phyloP scores from a whole-genome alignment of 257 asterid species.

The Solanum virginianum region DNA sequence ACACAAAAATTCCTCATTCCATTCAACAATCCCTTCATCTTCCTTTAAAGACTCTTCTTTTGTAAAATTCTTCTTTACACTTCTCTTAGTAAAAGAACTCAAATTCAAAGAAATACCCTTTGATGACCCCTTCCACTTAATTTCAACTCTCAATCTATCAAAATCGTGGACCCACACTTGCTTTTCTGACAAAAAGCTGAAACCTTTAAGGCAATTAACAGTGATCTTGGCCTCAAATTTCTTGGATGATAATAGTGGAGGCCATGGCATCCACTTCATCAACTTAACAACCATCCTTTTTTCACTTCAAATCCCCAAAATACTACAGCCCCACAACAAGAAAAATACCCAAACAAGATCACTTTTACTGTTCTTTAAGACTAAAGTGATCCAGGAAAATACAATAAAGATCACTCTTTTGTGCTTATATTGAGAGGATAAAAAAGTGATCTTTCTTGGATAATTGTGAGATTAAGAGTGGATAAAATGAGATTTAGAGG shows the following conservation, averaged over 20 bases:
- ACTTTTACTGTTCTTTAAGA: neutral
- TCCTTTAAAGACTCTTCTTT: slow-evolving; percentile 23
- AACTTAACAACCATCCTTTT: slow-evolving; percentile 52
- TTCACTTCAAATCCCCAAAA: neutral
- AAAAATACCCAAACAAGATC: neutral
- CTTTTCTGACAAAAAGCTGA: neutral
- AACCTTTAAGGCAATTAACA: slow-evolving; percentile 25
- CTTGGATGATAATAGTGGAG: slow-evolving; percentile 32
- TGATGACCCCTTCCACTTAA: slow-evolving; percentile 60
- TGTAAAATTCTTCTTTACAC: slow-evolving; percentile 42
- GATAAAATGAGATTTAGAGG: neutral
- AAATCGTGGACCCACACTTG: slow-evolving; percentile 5
- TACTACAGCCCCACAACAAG: neutral
- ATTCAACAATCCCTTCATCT: slow-evolving; percentile 22
- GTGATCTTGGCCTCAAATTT: slow-evolving; percentile 44
- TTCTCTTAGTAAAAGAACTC: slow-evolving; percentile 23
- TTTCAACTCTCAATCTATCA: slow-evolving; percentile 35
- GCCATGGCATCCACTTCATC: slow-evolving; percentile 80
- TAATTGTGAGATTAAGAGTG: neutral
- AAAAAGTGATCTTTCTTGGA: neutral
- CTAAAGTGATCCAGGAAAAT: neutral
- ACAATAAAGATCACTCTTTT: neutral
- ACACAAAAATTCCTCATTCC: slow-evolving; percentile 57
- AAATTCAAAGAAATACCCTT: slow-evolving; percentile 30
- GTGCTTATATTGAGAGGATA: neutral